A percentile compares a stretch with the other conserved stretches of the same genome.
Evolutionary conservation across 2,329 filamentous ascomycete species (phyloP).

Genomic region (Alternaria sp.): DNA sequence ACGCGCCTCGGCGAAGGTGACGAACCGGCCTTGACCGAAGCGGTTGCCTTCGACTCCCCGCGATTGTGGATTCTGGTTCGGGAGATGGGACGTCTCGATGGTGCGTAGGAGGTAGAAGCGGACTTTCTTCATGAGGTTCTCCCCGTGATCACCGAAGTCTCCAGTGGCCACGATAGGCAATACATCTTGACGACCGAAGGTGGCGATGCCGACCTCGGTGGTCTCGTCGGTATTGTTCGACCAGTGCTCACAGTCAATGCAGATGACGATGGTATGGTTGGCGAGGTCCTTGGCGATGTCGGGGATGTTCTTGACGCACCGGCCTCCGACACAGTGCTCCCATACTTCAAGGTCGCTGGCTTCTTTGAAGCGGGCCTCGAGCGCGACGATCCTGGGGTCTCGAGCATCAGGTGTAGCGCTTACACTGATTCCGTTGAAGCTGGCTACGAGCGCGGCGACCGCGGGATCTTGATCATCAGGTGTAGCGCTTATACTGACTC

Average conservation of each 20-base stretch:
- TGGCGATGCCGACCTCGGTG: slow-evolving; percentile 31
- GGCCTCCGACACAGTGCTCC: slow-evolving; percentile 9
- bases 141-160: slow-evolving; percentile 19
- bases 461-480: background rate
- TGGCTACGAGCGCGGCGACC: background rate
- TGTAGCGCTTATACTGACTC: background rate
- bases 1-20: slow-evolving; percentile 15
- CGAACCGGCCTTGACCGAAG: slow-evolving; percentile 30
- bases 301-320: background rate
- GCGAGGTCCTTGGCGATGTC: slow-evolving; percentile 11
- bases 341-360: slow-evolving; percentile 9
- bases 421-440: background rate
- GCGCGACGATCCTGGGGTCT: background rate
- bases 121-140: slow-evolving; percentile 22
- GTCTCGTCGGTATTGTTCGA: slow-evolving; percentile 25
- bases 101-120: slow-evolving; percentile 32
- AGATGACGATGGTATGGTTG: slow-evolving; percentile 20
- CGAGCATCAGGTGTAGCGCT: background rate
- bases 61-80: background rate
- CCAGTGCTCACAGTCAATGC: slow-evolving; percentile 33
- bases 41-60: slow-evolving; percentile 25
- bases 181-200: slow-evolving; percentile 12
- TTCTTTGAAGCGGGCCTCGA: slow-evolving; percentile 1
- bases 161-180: background rate
- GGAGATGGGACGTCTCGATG: slow-evolving; percentile 26